Evolutionary conservation across 2,329 filamentous ascomycete species (phyloP), one percentile per base, ranked within the genome.

Genomic region (Fusarium citri): DNA sequence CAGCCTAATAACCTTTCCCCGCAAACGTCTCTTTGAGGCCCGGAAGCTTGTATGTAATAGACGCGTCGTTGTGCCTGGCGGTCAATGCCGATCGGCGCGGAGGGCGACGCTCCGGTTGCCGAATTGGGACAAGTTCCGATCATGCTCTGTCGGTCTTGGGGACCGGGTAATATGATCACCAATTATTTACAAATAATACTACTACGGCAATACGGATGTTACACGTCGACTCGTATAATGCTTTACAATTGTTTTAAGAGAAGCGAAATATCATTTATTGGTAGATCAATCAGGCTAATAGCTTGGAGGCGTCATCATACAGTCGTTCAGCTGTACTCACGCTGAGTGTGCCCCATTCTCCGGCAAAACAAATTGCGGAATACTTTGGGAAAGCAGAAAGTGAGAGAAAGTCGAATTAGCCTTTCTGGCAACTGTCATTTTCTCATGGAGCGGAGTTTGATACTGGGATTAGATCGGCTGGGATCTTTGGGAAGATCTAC

Each of bases 1-100:
- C 30, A 61, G 59, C 23, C 59, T 62, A 62, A 62, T 46, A 45
- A 22, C n/a, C 16, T 6, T n/a, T 45, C 55, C 14, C 58, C 58
- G 23, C 55, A 60, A 61, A 26, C 18, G 23, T 45, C 6, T 6
- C 10, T 22, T 10, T 37, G 22, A 34, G 37, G 25, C n/a, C 18
- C 16, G 7, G 18, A 34, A 30, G 28, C 28, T 51, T 51, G 15
- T 28, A 2, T 43, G 14, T 7, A 8, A 23, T 43, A 9, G 16
- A 34, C 9, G 9, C 23, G 14, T 26, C 23, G 25, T 8, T n/a
- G 43, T 23, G 8, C 43, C 30, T 42, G 43, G n/a, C 43, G 55
- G 58, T 51, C 22, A 61, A 45, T 48, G n/a, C 42, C 41, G 18
- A 43, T 25, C n/a, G 16, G 26, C 6, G 7, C 59, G 59, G 59